phyloP scores from a whole-genome alignment of 2,329 filamentous ascomycete species.

The Fusarium tjaetaba region DNA sequence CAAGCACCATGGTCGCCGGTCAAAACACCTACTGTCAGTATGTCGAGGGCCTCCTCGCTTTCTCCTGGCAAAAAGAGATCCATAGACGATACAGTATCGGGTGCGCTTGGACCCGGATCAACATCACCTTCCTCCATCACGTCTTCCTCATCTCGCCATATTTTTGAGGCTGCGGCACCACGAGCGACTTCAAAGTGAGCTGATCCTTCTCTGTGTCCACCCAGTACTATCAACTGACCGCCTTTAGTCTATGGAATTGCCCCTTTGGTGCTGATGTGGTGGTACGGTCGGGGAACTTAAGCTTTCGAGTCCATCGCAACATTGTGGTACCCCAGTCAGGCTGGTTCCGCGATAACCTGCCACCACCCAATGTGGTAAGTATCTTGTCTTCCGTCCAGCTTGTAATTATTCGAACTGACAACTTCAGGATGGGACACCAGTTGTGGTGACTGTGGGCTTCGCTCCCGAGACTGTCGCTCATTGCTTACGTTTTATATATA shows the following conservation, averaged over 20 bases:
- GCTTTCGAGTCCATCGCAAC: conserved; percentile 49
- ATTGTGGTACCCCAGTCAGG: conserved; percentile 47
- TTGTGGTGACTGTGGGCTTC: conserved; percentile 40
- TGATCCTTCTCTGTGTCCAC: neutral
- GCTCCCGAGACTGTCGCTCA: conserved; percentile 43
- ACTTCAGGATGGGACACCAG: conserved; percentile 43
- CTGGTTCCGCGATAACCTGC: conserved; percentile 49
- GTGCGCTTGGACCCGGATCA: conserved; percentile 12
- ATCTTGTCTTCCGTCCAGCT: too few relatives aligned
- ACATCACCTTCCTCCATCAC: conserved; percentile 35
- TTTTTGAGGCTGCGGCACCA: conserved; percentile 42
- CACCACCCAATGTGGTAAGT: conserved; percentile 43
- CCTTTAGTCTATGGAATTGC: conserved; percentile 45
- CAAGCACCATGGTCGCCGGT: neutral
- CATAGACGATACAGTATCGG: conserved; percentile 11
- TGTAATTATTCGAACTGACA: conserved; percentile 2
- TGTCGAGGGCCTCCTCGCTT: conserved; percentile 26
- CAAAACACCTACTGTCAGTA: conserved; percentile 8
- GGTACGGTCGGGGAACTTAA: conserved; percentile 37
- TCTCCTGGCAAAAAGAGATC: conserved; percentile 13
- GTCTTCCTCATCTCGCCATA: conserved; percentile 35
- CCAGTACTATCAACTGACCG: conserved; percentile 18
- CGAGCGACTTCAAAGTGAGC: conserved; percentile 43
- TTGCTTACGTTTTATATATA: conserved; percentile 51
- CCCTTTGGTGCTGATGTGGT: conserved; percentile 49